phyloP scores from a whole-genome alignment of 176 grass and related monocot genomes.

The Carex parvula region DNA sequence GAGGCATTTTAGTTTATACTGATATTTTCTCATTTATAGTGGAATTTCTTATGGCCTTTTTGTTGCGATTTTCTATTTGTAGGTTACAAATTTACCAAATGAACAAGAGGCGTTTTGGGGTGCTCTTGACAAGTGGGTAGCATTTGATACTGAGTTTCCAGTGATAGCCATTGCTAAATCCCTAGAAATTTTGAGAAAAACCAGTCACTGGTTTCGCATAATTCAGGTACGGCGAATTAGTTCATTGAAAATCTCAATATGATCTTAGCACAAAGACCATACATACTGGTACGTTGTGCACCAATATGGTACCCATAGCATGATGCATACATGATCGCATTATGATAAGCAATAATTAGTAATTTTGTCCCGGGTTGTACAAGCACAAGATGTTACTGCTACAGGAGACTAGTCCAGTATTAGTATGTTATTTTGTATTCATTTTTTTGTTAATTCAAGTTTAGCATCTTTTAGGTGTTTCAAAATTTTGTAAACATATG shows the following conservation, averaged over 20 bases:
- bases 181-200: constrained; percentile 63
- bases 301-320: not conserved
- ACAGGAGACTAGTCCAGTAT: not conserved
- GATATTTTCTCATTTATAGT: not conserved
- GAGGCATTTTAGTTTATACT: not conserved
- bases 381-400: not conserved
- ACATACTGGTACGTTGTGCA: not conserved
- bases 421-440: not conserved
- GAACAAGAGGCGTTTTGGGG: constrained; percentile 72
- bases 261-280: not conserved
- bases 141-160: constrained; percentile 83
- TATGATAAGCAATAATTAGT: not conserved
- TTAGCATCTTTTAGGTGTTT: constrained; percentile 1
- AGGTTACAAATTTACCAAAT: constrained; percentile 72
- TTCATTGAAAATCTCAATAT: not conserved
- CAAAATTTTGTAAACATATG: not conserved
- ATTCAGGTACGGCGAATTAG: constrained; percentile 50
- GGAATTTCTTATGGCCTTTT: not conserved
- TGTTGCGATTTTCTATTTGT: constrained; percentile 36
- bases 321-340: not conserved
- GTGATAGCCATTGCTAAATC: constrained; percentile 69
- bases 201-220: constrained; percentile 61
- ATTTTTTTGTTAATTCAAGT: no score
- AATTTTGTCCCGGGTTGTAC: not conserved
- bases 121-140: constrained; percentile 81